These are phyloP conservation scores for Mortierella sp. DNA, from an alignment of 371 early-diverging fungal species.

Conservation along the genomic window DNA sequence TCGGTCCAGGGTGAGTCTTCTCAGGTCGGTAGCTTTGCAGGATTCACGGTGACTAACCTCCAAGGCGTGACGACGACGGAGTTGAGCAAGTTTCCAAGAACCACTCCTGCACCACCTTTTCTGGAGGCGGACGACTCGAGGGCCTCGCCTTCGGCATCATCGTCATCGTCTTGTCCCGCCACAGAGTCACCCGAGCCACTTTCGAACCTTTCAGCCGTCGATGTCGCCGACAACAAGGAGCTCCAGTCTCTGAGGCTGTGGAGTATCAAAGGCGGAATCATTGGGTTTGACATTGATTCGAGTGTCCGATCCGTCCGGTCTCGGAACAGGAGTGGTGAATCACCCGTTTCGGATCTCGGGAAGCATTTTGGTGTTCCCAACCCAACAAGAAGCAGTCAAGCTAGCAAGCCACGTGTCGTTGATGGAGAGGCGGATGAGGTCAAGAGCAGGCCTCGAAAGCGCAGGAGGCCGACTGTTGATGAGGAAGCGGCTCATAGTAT, in stretches of 20 bases:
- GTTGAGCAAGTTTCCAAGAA: background rate
- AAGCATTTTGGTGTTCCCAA: background rate
- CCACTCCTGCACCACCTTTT: background rate
- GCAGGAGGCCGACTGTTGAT: background rate
- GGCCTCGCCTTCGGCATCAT: background rate
- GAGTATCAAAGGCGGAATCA: slow-evolving; percentile 20
- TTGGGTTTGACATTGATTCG: slow-evolving; percentile 13
- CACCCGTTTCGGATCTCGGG: background rate
- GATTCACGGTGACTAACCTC: background rate
- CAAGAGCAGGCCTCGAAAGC: background rate
- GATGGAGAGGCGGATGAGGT: background rate
- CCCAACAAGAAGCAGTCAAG: no score
- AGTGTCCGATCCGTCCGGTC: slow-evolving; percentile 20
- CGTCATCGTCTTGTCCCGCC: background rate
- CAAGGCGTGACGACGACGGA: background rate
- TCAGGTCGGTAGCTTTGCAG: background rate
- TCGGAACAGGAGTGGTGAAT: background rate
- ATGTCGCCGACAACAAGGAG: slow-evolving; percentile 14
- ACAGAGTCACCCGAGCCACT: background rate
- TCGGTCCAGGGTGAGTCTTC: background rate
- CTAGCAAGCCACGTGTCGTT: background rate
- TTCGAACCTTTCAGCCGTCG: background rate
- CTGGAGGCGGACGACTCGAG: background rate
- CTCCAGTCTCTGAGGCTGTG: slow-evolving; percentile 20
- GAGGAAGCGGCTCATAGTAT: background rate